phyloP scores from a whole-genome alignment of 1,139 yeast genomes.

The Hemisphaericaspora xylanilytica region DNA sequence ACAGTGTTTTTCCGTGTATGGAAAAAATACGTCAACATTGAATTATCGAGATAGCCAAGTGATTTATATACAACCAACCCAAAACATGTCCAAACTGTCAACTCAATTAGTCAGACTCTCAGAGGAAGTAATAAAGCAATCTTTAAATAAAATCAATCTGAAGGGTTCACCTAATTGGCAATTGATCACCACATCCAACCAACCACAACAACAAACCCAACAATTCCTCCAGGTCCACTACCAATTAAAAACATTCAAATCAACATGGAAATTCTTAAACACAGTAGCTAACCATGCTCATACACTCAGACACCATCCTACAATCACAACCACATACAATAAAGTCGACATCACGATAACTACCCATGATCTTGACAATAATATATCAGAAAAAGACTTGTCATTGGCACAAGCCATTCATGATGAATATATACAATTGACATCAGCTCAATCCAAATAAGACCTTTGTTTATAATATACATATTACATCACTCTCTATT shows the following conservation, averaged over 20 bases:
- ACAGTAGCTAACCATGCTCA: slow-evolving; percentile 62
- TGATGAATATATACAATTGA: slow-evolving; percentile 9
- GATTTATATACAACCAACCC: no score
- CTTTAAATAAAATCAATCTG: slow-evolving; percentile 13
- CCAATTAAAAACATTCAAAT: slow-evolving; percentile 49
- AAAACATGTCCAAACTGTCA: background rate
- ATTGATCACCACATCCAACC: slow-evolving; percentile 1
- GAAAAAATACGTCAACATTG: no score
- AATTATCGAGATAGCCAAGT: no score
- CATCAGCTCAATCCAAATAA: background rate
- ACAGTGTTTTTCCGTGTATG: no score
- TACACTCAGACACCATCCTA: slow-evolving; percentile 69
- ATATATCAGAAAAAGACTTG: slow-evolving; percentile 58
- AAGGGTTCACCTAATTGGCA: slow-evolving; percentile 16
- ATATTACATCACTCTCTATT: no score
- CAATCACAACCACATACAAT: slow-evolving; percentile 62
- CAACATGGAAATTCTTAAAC: slow-evolving; percentile 65
- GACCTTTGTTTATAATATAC: no score
- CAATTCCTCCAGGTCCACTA: slow-evolving; percentile 22
- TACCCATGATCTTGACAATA: slow-evolving; percentile 64
- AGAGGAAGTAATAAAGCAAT: slow-evolving; percentile 10
- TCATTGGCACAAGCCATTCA: slow-evolving; percentile 45
- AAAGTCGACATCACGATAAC: slow-evolving; percentile 54
- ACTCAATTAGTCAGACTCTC: slow-evolving; percentile 3
- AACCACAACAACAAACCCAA: slow-evolving; percentile 8